Evolutionary conservation across 1,284 basidiomycete species (phyloP).

Genomic region (Anthracocystis panici-leucophaei): DNA sequence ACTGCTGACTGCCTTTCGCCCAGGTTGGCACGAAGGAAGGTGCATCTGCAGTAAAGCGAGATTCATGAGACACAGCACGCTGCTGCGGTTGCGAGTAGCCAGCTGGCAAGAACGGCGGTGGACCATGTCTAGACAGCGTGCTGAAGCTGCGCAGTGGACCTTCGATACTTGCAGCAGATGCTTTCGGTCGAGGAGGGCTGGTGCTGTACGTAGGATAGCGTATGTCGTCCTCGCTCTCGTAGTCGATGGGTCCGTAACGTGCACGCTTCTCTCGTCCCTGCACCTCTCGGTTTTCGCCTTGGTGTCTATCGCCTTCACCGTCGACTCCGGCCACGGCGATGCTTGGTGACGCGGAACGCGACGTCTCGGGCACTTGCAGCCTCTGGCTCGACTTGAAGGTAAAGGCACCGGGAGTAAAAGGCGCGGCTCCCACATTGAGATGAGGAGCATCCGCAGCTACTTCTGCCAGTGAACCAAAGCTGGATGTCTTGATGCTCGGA

Average conservation of each 20-base stretch:
- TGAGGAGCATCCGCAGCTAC: slow-evolving; percentile 24
- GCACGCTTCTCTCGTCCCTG: slow-evolving; percentile 61
- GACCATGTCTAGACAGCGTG: slow-evolving; percentile 31
- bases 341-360: slow-evolving; percentile 1
- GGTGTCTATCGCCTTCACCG: neutral
- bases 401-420: slow-evolving; percentile 58
- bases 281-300: slow-evolving; percentile 17
- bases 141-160: slow-evolving; percentile 52
- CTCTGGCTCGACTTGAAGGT: slow-evolving; percentile 56
- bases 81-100: slow-evolving; percentile 25
- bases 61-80: slow-evolving; percentile 37
- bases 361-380: slow-evolving; percentile 27
- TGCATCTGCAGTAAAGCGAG: slow-evolving; percentile 48
- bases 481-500: slow-evolving; percentile 59
- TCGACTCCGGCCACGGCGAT: neutral
- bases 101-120: slow-evolving; percentile 48
- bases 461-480: slow-evolving; percentile 54
- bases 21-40: slow-evolving; percentile 57
- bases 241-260: slow-evolving; percentile 45
- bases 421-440: slow-evolving; percentile 58
- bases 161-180: slow-evolving; percentile 59
- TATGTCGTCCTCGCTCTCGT: slow-evolving; percentile 34
- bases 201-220: slow-evolving; percentile 15
- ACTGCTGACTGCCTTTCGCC: slow-evolving; percentile 17
- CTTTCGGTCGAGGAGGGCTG: slow-evolving; percentile 47